phyloP scores from a whole-genome alignment of 2,329 filamentous ascomycete genomes.

The Emergomyces pasteurianus region DNA sequence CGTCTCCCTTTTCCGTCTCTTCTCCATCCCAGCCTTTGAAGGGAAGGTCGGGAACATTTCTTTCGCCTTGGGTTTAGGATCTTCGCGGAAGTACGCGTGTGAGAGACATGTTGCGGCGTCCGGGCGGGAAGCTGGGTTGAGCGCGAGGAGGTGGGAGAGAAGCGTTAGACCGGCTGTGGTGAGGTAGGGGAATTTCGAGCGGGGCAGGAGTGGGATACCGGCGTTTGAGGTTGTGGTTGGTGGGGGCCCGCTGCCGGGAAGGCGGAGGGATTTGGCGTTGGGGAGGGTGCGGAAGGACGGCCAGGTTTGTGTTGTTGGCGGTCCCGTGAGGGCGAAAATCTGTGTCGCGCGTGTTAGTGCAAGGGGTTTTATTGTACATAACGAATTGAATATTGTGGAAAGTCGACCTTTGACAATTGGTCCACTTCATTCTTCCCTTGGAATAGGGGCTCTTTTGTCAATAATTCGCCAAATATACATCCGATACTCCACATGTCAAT shows the following conservation, averaged over 20 bases:
- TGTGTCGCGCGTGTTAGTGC: constrained; percentile 13
- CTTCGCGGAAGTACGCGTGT: constrained; percentile 78
- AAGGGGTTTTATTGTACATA: constrained; percentile 3
- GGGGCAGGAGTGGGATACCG: constrained; percentile 44
- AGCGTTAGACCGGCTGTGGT: constrained; percentile 62
- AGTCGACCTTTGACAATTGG: constrained; percentile 53
- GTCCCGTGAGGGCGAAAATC: constrained; percentile 81
- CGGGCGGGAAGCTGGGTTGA: constrained; percentile 63
- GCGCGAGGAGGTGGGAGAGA: constrained; percentile 55
- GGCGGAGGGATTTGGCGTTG: constrained; percentile 67
- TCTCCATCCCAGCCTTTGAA: constrained; percentile 86
- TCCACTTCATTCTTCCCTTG: constrained; percentile 90
- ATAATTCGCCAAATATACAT: constrained; percentile 87
- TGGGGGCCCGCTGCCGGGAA: constrained; percentile 38
- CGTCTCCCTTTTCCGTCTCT: constrained; percentile 56
- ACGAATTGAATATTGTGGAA: not conserved
- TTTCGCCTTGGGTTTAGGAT: constrained; percentile 78
- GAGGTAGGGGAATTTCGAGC: constrained; percentile 68
- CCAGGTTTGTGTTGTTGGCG: constrained; percentile 74
- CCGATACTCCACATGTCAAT: constrained; percentile 95
- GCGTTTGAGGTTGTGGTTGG: constrained; percentile 26
- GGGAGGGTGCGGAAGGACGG: constrained; percentile 76
- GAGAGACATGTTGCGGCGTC: constrained; percentile 60
- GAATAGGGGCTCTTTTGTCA: constrained; percentile 70
- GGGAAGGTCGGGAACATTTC: constrained; percentile 96